phyloP scores from a whole-genome alignment of 805 yeast genomes.

The Saccharomycopsis synnaedendra region DNA sequence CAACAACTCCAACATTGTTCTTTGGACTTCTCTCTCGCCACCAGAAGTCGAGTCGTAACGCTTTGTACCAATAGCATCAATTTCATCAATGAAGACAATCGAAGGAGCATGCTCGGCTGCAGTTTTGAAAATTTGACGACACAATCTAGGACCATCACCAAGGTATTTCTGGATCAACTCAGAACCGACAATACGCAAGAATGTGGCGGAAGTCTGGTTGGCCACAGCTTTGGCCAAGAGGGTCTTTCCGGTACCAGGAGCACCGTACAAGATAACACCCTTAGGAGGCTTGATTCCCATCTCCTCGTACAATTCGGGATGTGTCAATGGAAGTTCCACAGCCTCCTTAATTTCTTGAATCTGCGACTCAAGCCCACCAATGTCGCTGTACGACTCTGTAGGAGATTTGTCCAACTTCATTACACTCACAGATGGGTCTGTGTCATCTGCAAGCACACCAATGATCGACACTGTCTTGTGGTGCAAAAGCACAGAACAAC shows the following conservation, averaged over 20 bases:
- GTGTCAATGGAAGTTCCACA: slow-evolving; percentile 90
- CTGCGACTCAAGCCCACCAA: slow-evolving; percentile 92
- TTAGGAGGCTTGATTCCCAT: slow-evolving; percentile 99
- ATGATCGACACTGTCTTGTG: slow-evolving; percentile 93
- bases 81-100: slow-evolving; percentile 97
- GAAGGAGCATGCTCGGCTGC: slow-evolving; percentile 97
- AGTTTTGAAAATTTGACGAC: slow-evolving; percentile 88
- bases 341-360: slow-evolving; percentile 97
- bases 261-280: slow-evolving; percentile 94
- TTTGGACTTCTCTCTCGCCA: slow-evolving; percentile 94
- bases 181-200: slow-evolving; percentile 91
- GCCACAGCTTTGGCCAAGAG: slow-evolving; percentile 96
- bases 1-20: slow-evolving; percentile 93
- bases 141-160: slow-evolving; percentile 95
- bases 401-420: slow-evolving; percentile 98
- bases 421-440: slow-evolving; percentile 95
- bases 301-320: slow-evolving; percentile 94
- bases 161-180: slow-evolving; percentile 93
- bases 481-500: slow-evolving; percentile 89
- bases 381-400: slow-evolving; percentile 90
- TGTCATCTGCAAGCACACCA: slow-evolving; percentile 97
- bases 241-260: slow-evolving; percentile 98
- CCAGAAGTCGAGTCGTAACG: slow-evolving; percentile 78
- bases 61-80: slow-evolving; percentile 98
- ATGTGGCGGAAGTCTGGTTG: slow-evolving; percentile 93